A percentile compares a stretch with the other conserved stretches of the same genome.
Evolutionary conservation across 345 rosid genomes (phyloP).

Genomic region (Euclidium syriacum): DNA sequence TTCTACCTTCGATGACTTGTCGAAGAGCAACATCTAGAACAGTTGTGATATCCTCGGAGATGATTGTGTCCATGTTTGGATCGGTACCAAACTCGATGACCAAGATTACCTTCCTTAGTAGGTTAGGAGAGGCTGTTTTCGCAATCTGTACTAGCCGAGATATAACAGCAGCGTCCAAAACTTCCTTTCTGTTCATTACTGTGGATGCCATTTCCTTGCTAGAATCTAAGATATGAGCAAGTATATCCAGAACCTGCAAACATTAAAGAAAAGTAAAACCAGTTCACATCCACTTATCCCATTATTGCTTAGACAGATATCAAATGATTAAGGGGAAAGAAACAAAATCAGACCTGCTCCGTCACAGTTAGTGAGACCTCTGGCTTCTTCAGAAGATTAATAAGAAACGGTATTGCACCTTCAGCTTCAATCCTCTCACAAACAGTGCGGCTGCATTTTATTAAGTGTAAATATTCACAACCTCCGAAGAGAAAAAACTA

Average conservation of each 20-base stretch:
- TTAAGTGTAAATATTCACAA: neutral
- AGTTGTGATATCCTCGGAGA: constrained; percentile 45
- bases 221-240: constrained; percentile 69
- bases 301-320: neutral
- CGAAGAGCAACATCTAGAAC: constrained; percentile 56
- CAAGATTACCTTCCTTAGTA: constrained; percentile 68
- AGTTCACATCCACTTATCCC: neutral
- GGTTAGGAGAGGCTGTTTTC: constrained; percentile 45
- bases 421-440: constrained; percentile 68
- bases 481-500: neutral
- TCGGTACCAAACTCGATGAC: constrained; percentile 55
- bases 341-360: constrained; percentile 47
- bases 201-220: constrained; percentile 67
- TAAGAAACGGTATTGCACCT: constrained; percentile 50
- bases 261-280: constrained; percentile 15
- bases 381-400: constrained; percentile 46
- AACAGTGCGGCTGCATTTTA: constrained; percentile 51
- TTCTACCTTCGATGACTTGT: constrained; percentile 55
- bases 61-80: constrained; percentile 40
- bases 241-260: constrained; percentile 63
- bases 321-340: constrained; percentile 1
- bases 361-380: constrained; percentile 40
- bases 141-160: constrained; percentile 54
- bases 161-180: constrained; percentile 48
- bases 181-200: constrained; percentile 53